Evolutionary conservation across 371 early-diverging fungal genomes (phyloP), one percentile per base, ranked within the genome.

Genomic region (Mucor piriformis): DNA sequence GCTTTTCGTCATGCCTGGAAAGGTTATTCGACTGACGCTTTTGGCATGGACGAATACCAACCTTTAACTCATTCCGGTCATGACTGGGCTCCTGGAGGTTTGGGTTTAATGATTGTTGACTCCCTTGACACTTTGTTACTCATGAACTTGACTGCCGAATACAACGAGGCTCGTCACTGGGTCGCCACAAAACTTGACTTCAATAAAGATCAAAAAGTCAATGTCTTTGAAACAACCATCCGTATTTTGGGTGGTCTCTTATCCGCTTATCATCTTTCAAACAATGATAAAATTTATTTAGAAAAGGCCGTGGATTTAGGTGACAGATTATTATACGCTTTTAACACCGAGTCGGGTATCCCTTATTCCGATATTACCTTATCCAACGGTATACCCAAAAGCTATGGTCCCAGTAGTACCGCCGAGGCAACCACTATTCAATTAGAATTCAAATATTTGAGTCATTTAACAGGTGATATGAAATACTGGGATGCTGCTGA

Each of bases 151-250:
- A 76, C 78, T 13, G 77, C 82, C 0, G 94, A 93, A 59, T 96
- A 88, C 66, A 46, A 73, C 13, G 74, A 82, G 46, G 92, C 90
- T 18, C 82, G 87, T 24, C 68, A 75, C 11, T 89, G 87, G 86
- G 85, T 95, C 12, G 64, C 64, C 2, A 74, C 67, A 2, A 43
- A 79, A 5, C 71, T 90, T 24, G 73, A 83, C 32, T 90, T 89
- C 63, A 79, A 89, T 59, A 82, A 87, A 72, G 78, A 89, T 46
- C 88, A 75, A 10, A 79, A 88, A 13, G 92, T 95, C 15, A 90
- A 88, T 57, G 80, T 96, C 21, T 98, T 98, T 73, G 98, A 98
- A 74, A 92, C 93, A 13, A 94, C 90, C 0, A 98, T 98, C 53
- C 88, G 98, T 1, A 85, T 95, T 0, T 72, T 98, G 11, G 98